A percentile compares a stretch with the other conserved stretches of the same genome.
These are phyloP conservation scores for Glycine latifolia DNA, from an alignment of 306 rosid genomes.

Conservation along the genomic window DNA sequence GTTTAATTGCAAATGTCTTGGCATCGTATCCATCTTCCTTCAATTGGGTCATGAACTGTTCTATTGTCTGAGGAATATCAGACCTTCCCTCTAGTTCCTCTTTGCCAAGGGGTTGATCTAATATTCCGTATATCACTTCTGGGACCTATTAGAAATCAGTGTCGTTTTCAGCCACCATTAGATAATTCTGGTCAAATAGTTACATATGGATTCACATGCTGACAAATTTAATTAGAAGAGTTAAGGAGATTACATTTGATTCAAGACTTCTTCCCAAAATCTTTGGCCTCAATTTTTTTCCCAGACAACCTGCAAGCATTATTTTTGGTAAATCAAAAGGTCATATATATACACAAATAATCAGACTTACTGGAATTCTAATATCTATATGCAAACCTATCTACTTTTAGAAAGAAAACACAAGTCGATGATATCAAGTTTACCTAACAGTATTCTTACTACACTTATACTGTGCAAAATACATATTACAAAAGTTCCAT, in stretches of 20 bases:
- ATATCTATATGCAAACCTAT: no score
- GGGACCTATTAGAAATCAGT: constrained; percentile 68
- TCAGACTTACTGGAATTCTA: neutral
- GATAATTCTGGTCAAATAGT: constrained; percentile 29
- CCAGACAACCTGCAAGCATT: constrained; percentile 77
- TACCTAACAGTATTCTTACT: no score
- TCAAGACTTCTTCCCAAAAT: constrained; percentile 77
- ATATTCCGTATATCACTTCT: constrained; percentile 73
- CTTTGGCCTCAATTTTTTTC: constrained; percentile 76
- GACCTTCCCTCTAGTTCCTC: constrained; percentile 74
- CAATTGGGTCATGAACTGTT: constrained; percentile 79
- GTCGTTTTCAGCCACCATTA: constrained; percentile 36
- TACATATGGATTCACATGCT: neutral
- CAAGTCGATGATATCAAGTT: no score
- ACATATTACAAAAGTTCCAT: no score
- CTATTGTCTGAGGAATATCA: constrained; percentile 83
- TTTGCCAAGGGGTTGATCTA: constrained; percentile 69
- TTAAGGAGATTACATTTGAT: constrained; percentile 65
- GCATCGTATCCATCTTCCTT: constrained; percentile 70
- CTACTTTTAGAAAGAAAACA: no score
- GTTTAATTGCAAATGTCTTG: constrained; percentile 76
- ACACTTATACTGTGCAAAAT: no score
- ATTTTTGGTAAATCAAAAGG: constrained; percentile 1
- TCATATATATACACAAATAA: neutral
- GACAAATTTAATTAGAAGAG: constrained; percentile 15